A percentile compares a stretch with the other conserved stretches of the same genome.
Conservation (phyloP, 2,329 filamentous ascomycete species). For the Aureobasidium namibiae region DNA sequence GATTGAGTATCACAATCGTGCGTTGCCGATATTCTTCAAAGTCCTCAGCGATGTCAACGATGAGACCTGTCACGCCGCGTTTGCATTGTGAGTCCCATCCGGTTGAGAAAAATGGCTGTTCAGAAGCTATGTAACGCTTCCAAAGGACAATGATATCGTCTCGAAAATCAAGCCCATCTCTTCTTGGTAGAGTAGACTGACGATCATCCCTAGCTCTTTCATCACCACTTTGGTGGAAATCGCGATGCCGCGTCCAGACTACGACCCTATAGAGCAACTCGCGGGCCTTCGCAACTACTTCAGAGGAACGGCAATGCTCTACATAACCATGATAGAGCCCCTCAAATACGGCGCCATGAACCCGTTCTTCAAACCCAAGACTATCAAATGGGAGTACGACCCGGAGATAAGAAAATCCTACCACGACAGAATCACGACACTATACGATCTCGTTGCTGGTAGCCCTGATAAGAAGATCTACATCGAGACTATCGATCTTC, state of each 20-base stretch:
- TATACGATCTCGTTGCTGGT: neutral
- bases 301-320: neutral
- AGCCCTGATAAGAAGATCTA: neutral
- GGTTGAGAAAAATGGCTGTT: neutral
- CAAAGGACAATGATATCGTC: neutral
- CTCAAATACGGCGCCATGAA: neutral
- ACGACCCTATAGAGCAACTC: neutral
- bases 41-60: neutral
- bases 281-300: neutral
- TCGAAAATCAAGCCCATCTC: neutral
- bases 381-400: constrained; percentile 1
- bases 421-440: neutral
- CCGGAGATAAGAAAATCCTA: neutral
- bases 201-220: neutral
- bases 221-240: neutral
- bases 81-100: neutral
- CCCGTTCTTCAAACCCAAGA: neutral
- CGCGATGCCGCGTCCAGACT: neutral
- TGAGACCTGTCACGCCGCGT: constrained; percentile 3
- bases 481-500: neutral
- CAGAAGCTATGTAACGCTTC: neutral
- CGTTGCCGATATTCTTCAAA: neutral
- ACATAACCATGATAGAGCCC: neutral
- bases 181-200: neutral
- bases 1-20: constrained; percentile 3